Percentiles rank a stretch among this genome's conserved stretches.
These are phyloP conservation scores for Gossypium lobatum DNA, from an alignment of 441 rosid genomes.

Conservation along the genomic window DNA sequence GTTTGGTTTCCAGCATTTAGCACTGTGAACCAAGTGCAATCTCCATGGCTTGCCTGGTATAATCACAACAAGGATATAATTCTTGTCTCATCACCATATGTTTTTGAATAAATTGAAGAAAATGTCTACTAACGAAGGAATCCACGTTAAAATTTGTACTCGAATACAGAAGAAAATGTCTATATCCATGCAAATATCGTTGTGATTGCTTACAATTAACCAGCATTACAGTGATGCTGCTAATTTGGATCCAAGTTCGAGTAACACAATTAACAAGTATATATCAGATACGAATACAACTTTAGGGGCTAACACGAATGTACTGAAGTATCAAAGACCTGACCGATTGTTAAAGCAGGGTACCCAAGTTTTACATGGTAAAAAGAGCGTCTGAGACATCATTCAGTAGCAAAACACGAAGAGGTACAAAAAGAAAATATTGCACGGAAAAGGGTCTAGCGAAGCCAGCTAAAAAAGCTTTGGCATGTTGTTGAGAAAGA, in stretches of 20 bases:
- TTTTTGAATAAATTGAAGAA: too few relatives aligned
- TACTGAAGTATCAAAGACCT: neutral
- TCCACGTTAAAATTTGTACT: neutral
- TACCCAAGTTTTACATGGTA: neutral
- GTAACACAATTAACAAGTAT: neutral
- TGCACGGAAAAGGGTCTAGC: slow-evolving; percentile 3
- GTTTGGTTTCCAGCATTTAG: slow-evolving; percentile 2
- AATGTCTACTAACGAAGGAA: neutral
- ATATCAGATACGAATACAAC: neutral
- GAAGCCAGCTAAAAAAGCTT: slow-evolving; percentile 13
- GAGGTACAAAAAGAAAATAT: neutral
- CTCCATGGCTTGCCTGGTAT: neutral
- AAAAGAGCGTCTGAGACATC: neutral
- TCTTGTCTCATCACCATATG: neutral
- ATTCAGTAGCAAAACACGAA: neutral
- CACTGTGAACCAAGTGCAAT: neutral
- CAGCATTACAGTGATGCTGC: neutral
- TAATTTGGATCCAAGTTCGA: neutral
- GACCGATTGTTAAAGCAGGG: slow-evolving; percentile 1
- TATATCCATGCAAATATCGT: neutral
- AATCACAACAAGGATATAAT: neutral
- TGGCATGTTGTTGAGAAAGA: slow-evolving; percentile 9
- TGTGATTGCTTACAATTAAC: neutral
- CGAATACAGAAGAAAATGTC: neutral
- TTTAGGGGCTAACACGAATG: neutral